Evolutionary conservation across 257 asterid species (phyloP), one percentile per base, ranked within the genome.

Genomic region (Buddleja alternifolia): DNA sequence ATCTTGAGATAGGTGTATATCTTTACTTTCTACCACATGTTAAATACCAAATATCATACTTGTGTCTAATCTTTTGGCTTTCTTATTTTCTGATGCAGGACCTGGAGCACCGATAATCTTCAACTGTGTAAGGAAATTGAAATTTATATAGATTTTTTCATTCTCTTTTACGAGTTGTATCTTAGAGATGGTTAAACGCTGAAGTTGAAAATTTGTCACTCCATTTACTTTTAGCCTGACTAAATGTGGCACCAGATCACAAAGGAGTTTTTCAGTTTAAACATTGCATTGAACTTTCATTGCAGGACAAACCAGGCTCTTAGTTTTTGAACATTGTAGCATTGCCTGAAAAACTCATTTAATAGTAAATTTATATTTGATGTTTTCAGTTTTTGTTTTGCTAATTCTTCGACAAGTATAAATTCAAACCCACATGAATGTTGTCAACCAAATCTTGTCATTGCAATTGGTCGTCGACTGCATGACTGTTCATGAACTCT

Each of bases 1-100:
- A 94, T 78, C 97, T 94, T 68, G 97, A 91, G 86, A 87, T 91
- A 60, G 97, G 97, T 89, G 77, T 60, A 24, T 77, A 57, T 67
- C 37, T 32, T 25, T 57, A 37, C 53, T 66, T 70, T 52, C 59
- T 60, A n/a, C 72, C 42, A n/a, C 50, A 36, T 53, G 24, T 56
- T 63, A 29, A 6, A 34, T 19, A 25, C 64, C 24, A 24, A 75
- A 17, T 21, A 14, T 11, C 36, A 39, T 70, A 65, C 45, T 40
- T 47, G 15, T 7, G 20, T 29, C 75, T 14, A 54, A 34, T 29
- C n/a, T 42, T 17, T 56, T 37, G 37, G 34, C 51, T 36, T 40
- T 51, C 72, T 73, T 72, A 7, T 58, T 78, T 29, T 70, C 50
- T 40, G 55, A 73, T 86, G 78, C 94, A 93, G 98, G 99, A 50